Percentiles rank a stretch among this genome's conserved stretches.
Evolutionary conservation across 306 rosid genomes (phyloP).

Genomic region (Dryas drummondii): DNA sequence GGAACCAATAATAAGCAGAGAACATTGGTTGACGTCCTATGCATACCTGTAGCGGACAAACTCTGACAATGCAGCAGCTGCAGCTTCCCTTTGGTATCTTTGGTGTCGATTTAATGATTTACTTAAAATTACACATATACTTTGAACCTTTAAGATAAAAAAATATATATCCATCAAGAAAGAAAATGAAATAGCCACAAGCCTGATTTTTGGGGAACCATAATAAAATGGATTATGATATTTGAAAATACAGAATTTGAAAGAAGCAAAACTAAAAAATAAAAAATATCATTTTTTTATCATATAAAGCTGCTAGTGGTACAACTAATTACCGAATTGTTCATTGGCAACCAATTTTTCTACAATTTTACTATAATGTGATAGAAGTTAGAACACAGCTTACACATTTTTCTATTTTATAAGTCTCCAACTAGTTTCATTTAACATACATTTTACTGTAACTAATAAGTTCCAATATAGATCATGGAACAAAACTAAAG

Average conservation of each 20-base stretch:
- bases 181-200: not conserved
- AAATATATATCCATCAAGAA: conserved; percentile 17
- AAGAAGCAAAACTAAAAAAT: not conserved
- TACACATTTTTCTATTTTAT: not conserved
- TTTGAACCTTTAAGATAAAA: conserved; percentile 54
- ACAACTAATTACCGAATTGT: not conserved
- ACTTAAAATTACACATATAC: conserved; percentile 69
- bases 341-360: not conserved
- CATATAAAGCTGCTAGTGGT: not conserved
- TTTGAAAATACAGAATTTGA: not conserved
- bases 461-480: not conserved
- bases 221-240: not conserved
- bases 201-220: not conserved
- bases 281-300: not conserved
- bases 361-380: not conserved
- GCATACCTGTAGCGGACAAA: conserved; percentile 81
- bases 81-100: conserved; percentile 89
- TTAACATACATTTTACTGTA: not conserved
- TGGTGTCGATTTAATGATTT: conserved; percentile 71
- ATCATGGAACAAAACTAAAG: not conserved
- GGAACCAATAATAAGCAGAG: not conserved
- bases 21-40: conserved; percentile 25
- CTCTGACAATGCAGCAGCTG: conserved; percentile 94
- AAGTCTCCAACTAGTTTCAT: not conserved
- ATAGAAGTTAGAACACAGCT: not conserved